These are phyloP conservation scores for Aspergillus thermomutatus DNA, from an alignment of 2,329 filamentous ascomycete species.

Conservation along the genomic window DNA sequence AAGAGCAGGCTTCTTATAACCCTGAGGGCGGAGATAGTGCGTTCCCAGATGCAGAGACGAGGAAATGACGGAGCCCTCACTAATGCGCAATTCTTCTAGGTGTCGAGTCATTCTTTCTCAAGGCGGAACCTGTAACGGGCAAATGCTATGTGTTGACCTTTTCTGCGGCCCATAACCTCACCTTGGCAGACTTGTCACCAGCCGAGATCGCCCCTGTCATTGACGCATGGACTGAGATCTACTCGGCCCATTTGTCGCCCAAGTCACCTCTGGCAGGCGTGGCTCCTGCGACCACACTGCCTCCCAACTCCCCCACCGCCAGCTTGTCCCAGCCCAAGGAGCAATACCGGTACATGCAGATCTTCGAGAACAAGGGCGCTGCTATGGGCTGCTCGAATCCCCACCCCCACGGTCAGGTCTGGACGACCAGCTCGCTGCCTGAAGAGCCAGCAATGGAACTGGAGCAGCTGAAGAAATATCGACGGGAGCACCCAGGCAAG, in stretches of 20 bases:
- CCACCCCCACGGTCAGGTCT: slow-evolving; percentile 94
- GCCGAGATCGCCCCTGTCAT: slow-evolving; percentile 77
- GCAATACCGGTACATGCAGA: slow-evolving; percentile 96
- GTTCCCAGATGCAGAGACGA: slow-evolving; percentile 11
- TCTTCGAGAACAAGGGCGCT: slow-evolving; percentile 97
- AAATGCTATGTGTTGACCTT: slow-evolving; percentile 98
- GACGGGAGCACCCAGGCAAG: slow-evolving; percentile 64
- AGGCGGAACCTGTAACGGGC: slow-evolving; percentile 81
- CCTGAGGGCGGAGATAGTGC: slow-evolving; percentile 50
- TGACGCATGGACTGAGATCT: slow-evolving; percentile 87
- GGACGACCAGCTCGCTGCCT: slow-evolving; percentile 87
- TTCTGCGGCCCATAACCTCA: slow-evolving; percentile 83
- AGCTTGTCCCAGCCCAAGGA: slow-evolving; percentile 57
- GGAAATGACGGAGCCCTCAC: slow-evolving; percentile 2
- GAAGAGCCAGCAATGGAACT: slow-evolving; percentile 85
- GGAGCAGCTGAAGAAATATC: slow-evolving; percentile 74
- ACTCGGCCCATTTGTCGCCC: slow-evolving; percentile 73
- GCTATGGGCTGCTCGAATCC: slow-evolving; percentile 99
- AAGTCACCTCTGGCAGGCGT: slow-evolving; percentile 60
- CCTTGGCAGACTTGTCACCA: slow-evolving; percentile 82
- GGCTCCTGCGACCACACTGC: slow-evolving; percentile 45
- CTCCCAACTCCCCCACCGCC: slow-evolving; percentile 45
- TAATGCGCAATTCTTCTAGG: slow-evolving; percentile 45
- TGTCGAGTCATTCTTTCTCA: slow-evolving; percentile 71
- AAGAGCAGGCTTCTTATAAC: slow-evolving; percentile 78